Evolutionary conservation across 2,329 filamentous ascomycete genomes (phyloP).

Genomic region (Pseudocercospora cruenta): DNA sequence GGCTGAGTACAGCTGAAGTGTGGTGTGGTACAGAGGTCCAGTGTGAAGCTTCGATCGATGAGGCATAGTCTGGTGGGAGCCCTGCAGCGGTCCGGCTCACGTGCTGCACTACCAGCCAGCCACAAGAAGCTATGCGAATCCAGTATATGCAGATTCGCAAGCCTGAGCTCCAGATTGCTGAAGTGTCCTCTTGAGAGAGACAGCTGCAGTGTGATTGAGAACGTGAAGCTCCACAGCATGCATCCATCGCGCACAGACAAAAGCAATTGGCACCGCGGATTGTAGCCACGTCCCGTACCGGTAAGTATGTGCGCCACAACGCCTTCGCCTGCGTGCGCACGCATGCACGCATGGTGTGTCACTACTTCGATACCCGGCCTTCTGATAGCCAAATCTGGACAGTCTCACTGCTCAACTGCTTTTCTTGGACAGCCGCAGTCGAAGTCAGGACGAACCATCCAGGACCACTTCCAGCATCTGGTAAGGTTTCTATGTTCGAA

Average conservation of each 20-base stretch:
- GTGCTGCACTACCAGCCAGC: conserved; percentile 1
- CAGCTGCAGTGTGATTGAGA: background rate
- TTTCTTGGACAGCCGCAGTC: background rate
- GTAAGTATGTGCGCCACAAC: background rate
- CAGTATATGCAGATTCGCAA: conserved; percentile 6
- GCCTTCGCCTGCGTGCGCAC: background rate
- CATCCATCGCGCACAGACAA: background rate
- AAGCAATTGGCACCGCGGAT: background rate
- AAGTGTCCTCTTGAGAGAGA: background rate
- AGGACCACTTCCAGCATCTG: background rate
- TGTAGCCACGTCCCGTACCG: background rate
- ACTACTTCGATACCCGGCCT: background rate
- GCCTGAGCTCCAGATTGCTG: background rate
- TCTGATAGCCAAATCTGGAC: background rate
- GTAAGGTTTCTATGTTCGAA: background rate
- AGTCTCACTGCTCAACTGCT: background rate
- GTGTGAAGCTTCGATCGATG: background rate
- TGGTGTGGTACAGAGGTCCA: background rate
- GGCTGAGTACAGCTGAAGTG: background rate
- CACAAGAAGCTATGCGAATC: background rate
- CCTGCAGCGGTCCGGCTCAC: background rate
- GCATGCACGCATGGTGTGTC: background rate
- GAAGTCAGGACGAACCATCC: background rate
- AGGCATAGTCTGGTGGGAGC: background rate
- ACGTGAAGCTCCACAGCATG: background rate